Percentiles rank a stretch among this genome's conserved stretches.
These are phyloP conservation scores for Flaveria floridana DNA, from an alignment of 140 eudicot species.

Conservation along the genomic window DNA sequence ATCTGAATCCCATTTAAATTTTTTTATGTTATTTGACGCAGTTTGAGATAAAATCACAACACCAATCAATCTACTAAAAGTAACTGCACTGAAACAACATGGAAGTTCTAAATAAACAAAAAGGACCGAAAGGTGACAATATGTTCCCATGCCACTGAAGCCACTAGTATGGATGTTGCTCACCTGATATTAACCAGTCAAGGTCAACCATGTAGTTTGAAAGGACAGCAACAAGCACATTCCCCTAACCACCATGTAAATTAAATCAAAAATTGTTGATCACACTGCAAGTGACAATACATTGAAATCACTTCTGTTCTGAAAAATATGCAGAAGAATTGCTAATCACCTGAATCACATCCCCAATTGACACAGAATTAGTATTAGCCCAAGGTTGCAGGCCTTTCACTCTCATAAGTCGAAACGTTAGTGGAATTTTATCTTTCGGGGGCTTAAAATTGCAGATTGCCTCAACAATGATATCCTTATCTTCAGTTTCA, in stretches of 20 bases:
- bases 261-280: not conserved
- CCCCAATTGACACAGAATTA: slow-evolving; percentile 67
- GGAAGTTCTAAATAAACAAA: slow-evolving; percentile 10
- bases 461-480: slow-evolving; percentile 48
- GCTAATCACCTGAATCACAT: slow-evolving; percentile 67
- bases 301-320: not conserved
- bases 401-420: slow-evolving; percentile 74
- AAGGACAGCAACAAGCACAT: slow-evolving; percentile 77
- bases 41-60: not conserved
- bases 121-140: not conserved
- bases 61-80: not conserved
- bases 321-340: slow-evolving; percentile 1
- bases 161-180: slow-evolving; percentile 28
- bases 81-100: not conserved
- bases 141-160: slow-evolving; percentile 13
- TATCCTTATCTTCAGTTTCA: slow-evolving; percentile 33
- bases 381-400: slow-evolving; percentile 90
- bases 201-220: slow-evolving; percentile 97
- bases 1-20: slow-evolving; percentile 2
- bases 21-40: not conserved
- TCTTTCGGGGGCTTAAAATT: slow-evolving; percentile 48
- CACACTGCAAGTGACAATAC: slow-evolving; percentile 5
- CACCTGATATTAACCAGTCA: slow-evolving; percentile 90
- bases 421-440: slow-evolving; percentile 61
- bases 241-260: slow-evolving; percentile 56